phyloP scores from a whole-genome alignment of 345 rosid species.

The Draba incana region DNA sequence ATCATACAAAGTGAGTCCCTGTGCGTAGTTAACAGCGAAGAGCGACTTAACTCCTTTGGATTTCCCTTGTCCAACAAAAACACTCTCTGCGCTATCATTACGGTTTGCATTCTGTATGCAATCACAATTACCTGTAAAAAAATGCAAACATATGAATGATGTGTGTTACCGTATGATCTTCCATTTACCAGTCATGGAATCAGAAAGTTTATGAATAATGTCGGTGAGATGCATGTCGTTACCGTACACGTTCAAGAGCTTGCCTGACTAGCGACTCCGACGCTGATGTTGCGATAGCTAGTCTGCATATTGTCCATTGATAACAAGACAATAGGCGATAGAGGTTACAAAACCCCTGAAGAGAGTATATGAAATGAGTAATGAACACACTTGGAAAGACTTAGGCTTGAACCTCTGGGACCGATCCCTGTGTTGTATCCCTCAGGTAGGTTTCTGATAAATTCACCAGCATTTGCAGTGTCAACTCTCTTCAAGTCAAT shows the following conservation, averaged over 20 bases:
- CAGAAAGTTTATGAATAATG: neutral
- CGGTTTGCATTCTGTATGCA: slow-evolving; percentile 90
- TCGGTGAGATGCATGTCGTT: slow-evolving; percentile 31
- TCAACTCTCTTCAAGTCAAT: slow-evolving; percentile 82
- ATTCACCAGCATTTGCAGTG: slow-evolving; percentile 90
- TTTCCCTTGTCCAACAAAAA: slow-evolving; percentile 67
- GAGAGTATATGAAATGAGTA: neutral
- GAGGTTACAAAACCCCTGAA: neutral
- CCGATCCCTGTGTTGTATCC: slow-evolving; percentile 80
- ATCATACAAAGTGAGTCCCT: slow-evolving; percentile 36
- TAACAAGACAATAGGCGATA: slow-evolving; percentile 13
- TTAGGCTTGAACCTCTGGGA: slow-evolving; percentile 84
- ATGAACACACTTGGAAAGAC: slow-evolving; percentile 39
- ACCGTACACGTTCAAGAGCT: slow-evolving; percentile 86
- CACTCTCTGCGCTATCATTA: slow-evolving; percentile 76
- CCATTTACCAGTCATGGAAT: too few species aligned
- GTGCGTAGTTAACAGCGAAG: slow-evolving; percentile 49
- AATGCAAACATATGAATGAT: slow-evolving; percentile 1
- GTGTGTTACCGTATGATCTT: too few species aligned
- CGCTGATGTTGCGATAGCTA: slow-evolving; percentile 98
- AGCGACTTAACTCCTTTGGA: slow-evolving; percentile 59
- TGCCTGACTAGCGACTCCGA: slow-evolving; percentile 86
- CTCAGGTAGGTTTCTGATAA: slow-evolving; percentile 73
- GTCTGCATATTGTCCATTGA: slow-evolving; percentile 48
- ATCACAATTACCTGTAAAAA: slow-evolving; percentile 75